Conservation (phyloP, 139 green algal species). For the Penium margaritaceum region DNA sequence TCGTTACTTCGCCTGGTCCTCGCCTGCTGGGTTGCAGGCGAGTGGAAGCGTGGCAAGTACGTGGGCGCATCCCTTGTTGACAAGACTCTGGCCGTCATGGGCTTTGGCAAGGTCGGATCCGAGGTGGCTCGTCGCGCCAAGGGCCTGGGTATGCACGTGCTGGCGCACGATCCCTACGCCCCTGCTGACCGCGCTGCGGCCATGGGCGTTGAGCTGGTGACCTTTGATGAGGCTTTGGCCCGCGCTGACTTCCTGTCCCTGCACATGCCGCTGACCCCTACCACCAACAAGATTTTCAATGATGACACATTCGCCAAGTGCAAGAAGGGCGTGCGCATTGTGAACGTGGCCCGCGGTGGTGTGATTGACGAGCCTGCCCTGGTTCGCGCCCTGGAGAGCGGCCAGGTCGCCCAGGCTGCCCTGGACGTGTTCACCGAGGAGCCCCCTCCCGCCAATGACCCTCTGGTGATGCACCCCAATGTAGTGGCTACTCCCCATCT, state of each 20-base stretch:
- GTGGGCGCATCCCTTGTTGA: conserved; percentile 78
- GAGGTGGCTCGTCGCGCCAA: conserved; percentile 79
- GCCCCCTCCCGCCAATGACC: conserved; percentile 66
- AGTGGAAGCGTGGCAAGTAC: conserved; percentile 78
- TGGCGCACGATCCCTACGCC: conserved; percentile 89
- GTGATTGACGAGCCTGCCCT: conserved; percentile 87
- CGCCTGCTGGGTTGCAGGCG: conserved; percentile 51
- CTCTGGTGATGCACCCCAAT: conserved; percentile 67
- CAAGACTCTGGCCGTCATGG: conserved; percentile 88
- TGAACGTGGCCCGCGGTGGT: conserved; percentile 88
- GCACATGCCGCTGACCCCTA: conserved; percentile 76
- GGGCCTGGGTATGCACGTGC: conserved; percentile 78
- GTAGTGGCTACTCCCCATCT: conserved; percentile 90
- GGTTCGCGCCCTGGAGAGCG: conserved; percentile 68
- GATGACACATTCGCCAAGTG: conserved; percentile 68
- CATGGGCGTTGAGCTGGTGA: conserved; percentile 72
- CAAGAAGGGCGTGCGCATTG: conserved; percentile 67
- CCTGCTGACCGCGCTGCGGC: conserved; percentile 67
- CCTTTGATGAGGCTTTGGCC: conserved; percentile 76
- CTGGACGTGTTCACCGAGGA: conserved; percentile 86
- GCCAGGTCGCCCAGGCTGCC: conserved; percentile 64
- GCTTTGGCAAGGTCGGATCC: conserved; percentile 90
- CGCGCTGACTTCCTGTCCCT: conserved; percentile 76
- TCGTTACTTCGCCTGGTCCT: no score
- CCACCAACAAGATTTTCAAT: conserved; percentile 74